phyloP scores from a whole-genome alignment of 73 alveolate species.

The Uronychia setigera region DNA sequence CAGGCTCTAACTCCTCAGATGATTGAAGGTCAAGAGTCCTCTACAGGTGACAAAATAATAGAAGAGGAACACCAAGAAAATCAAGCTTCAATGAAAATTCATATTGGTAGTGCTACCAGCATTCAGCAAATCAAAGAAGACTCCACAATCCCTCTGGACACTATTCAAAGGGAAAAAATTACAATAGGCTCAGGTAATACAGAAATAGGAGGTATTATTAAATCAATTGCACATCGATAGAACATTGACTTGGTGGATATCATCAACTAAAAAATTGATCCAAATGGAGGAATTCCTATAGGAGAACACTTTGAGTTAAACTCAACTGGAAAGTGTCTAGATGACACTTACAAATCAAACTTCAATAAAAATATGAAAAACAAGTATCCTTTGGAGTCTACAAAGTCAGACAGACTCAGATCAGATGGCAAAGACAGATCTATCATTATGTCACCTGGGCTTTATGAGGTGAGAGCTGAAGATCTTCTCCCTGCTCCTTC shows the following conservation, averaged over 20 bases:
- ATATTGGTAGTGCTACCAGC: no score
- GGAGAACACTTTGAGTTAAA: no score
- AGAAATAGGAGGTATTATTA: no score
- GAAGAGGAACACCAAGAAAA: no score
- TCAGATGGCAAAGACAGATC: neutral
- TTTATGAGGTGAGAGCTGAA: neutral
- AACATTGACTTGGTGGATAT: neutral
- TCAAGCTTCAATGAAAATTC: no score
- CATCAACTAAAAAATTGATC: neutral
- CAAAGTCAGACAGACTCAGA: slow-evolving; percentile 1
- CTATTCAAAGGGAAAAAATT: no score
- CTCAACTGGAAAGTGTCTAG: neutral
- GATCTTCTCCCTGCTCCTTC: neutral
- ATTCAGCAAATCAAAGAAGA: no score
- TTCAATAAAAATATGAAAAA: neutral
- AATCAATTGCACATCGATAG: no score
- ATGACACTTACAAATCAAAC: neutral
- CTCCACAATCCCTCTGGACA: no score
- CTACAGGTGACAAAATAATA: no score
- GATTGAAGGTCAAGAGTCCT: no score
- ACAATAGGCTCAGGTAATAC: no score
- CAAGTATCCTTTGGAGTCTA: neutral
- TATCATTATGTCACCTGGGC: neutral
- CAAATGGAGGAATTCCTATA: neutral
- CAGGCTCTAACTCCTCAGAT: neutral